A percentile compares a stretch with the other conserved stretches of the same genome.
These are phyloP conservation scores for Cylindrodendrum hubeiense DNA, from an alignment of 2,329 filamentous ascomycete species.

Conservation along the genomic window DNA sequence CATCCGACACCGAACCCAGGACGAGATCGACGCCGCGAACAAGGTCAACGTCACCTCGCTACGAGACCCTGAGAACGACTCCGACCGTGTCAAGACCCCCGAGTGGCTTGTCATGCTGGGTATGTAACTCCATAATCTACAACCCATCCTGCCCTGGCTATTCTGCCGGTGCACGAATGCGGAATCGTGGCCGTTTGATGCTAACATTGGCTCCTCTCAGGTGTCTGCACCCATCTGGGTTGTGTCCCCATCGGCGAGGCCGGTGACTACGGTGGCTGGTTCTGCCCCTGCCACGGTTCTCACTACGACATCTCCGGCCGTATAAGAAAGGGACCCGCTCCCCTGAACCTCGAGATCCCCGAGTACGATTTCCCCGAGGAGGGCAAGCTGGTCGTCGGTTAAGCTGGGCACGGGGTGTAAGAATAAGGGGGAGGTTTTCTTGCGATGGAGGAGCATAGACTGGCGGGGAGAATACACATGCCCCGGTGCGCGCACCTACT, in stretches of 20 bases:
- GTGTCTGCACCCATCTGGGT: slow-evolving; percentile 98
- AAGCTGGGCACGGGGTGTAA: slow-evolving; percentile 56
- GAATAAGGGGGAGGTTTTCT: slow-evolving; percentile 37
- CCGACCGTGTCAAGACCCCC: slow-evolving; percentile 95
- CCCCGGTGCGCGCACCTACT: slow-evolving; percentile 45
- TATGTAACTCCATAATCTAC: slow-evolving; percentile 55
- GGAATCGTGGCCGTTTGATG: background rate
- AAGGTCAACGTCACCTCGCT: slow-evolving; percentile 84
- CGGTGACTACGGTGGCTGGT: slow-evolving; percentile 98
- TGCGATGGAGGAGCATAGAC: slow-evolving; percentile 38
- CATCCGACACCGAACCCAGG: slow-evolving; percentile 95
- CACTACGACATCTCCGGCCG: slow-evolving; percentile 99
- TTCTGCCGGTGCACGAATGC: background rate
- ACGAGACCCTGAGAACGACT: slow-evolving; percentile 91
- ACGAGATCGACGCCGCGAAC: slow-evolving; percentile 96
- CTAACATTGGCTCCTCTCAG: slow-evolving; percentile 56
- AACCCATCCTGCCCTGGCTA: background rate
- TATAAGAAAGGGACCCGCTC: slow-evolving; percentile 96
- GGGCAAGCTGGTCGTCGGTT: slow-evolving; percentile 91
- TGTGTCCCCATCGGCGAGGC: slow-evolving; percentile 99
- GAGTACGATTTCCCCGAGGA: slow-evolving; percentile 94
- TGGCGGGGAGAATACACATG: slow-evolving; percentile 36
- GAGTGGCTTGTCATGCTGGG: slow-evolving; percentile 99
- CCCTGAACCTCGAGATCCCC: slow-evolving; percentile 97
- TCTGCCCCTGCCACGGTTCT: slow-evolving; percentile 99